Base-by-base conservation (phyloP, 2,329 filamentous ascomycete genomes). In the Claviceps sp. region DNA sequence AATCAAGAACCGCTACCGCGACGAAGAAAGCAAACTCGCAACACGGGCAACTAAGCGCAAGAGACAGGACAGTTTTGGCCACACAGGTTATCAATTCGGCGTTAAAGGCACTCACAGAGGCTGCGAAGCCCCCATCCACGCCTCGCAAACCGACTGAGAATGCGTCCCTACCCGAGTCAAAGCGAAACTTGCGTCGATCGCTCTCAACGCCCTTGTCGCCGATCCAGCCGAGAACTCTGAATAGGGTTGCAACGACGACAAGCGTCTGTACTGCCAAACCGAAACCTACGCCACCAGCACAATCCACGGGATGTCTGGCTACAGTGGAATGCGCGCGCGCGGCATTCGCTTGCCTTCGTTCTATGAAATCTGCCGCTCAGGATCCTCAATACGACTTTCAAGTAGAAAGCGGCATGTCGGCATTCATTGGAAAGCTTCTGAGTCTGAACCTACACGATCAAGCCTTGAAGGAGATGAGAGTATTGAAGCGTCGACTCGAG, bases 31-130 rank as follows among this genome's bases (percentile, higher is more conserved):
- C 52, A 14, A 3, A 50, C 63, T 50, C 48, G 22, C 48, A n/a
- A 62, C 62, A 56, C 56, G 65, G 57, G 58, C 62, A 54, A 56
- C 61, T 59, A 57, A 65, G 55, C 22, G 51, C 58, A 57, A 72
- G 67, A 58, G 84, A 88, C 53, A 80, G 76, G 64, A 81, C 81
- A 49, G 72, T 78, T 45, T 68, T 90, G 39, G 85, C 86, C 13
- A 88, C 85, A 0, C 79, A 89, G 55, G 73, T 88, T 39, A 80
- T 89, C 60, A 91, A 90, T 63, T 71, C 73, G 6, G 75, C 82
- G 1, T 72, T 90, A 41, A 89, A 86, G 60, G 74, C 77, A 10
- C 73, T 91, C 3, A 75, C 76, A n/a, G 81, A 86, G 52, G 81
- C 81, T 0, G 73, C 81, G 19, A 89, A 82, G 62, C 65, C 70